Conservation (phyloP, 2,329 filamentous ascomycete genomes). For the Fonsecaea erecta region DNA sequence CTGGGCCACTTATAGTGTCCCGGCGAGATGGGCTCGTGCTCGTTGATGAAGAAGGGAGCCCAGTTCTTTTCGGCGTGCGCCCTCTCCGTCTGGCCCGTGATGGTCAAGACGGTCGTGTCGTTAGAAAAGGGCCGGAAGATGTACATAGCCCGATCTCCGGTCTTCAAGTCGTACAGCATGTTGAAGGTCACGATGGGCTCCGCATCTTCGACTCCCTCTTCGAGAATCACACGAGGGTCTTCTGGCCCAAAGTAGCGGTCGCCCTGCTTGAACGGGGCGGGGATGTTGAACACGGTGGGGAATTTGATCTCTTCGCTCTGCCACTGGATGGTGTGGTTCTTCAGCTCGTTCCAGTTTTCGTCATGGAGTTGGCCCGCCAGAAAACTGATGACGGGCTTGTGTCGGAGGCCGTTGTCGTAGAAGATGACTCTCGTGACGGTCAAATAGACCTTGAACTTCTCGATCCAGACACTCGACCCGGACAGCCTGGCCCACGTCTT, state of each 20-base stretch:
- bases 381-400: constrained; percentile 36
- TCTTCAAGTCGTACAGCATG: constrained; percentile 30
- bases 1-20: constrained; percentile 21
- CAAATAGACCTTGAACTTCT: constrained; percentile 31
- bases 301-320: constrained; percentile 31
- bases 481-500: constrained; percentile 29
- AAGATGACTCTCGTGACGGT: constrained; percentile 32
- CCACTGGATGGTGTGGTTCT: constrained; percentile 35
- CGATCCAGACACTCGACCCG: constrained; percentile 32
- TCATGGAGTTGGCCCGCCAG: constrained; percentile 37
- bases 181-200: constrained; percentile 39
- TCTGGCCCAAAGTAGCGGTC: constrained; percentile 35
- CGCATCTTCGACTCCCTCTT: constrained; percentile 34
- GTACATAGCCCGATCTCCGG: constrained; percentile 30
- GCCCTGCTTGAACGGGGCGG: constrained; percentile 24
- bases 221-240: constrained; percentile 37
- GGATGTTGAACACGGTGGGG: constrained; percentile 34
- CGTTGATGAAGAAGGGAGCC: constrained; percentile 33
- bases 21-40: constrained; percentile 6
- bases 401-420: constrained; percentile 21
- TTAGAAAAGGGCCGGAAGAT: constrained; percentile 37
- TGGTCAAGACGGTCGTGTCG: constrained; percentile 30
- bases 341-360: constrained; percentile 34
- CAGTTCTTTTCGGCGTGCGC: constrained; percentile 34
- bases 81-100: constrained; percentile 24